A percentile compares a stretch with the other conserved stretches of the same genome.
These are phyloP conservation scores for Kwoniella pini DNA, from an alignment of 768 basidiomycete genomes.

Conservation along the genomic window DNA sequence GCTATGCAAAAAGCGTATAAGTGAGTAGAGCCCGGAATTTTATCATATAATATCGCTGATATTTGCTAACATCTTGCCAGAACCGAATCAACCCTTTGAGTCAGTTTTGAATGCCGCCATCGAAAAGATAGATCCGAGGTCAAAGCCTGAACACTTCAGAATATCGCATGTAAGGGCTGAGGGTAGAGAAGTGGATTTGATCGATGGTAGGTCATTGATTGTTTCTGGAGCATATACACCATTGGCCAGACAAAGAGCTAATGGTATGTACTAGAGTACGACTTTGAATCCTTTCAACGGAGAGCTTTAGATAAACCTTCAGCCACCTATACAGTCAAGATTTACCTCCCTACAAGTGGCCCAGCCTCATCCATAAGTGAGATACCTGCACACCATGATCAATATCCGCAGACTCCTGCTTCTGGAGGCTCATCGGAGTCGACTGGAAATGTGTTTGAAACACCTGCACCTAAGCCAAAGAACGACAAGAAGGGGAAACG, in stretches of 20 bases:
- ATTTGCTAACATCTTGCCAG: not conserved
- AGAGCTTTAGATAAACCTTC: conserved; percentile 11
- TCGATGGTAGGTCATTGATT: conserved; percentile 27
- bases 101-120: not conserved
- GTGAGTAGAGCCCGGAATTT: too few species aligned
- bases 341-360: conserved; percentile 8
- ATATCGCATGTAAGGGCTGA: conserved; percentile 27
- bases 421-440: not conserved
- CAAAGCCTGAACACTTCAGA: conserved; percentile 12
- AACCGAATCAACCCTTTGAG: not conserved
- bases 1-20: not conserved
- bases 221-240: not conserved
- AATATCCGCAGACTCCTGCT: conserved; percentile 3
- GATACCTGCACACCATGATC: not conserved
- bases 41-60: too few species aligned
- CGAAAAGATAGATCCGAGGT: conserved; percentile 7
- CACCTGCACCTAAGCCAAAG: not conserved
- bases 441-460: conserved; percentile 1
- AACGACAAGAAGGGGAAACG: conserved; percentile 17
- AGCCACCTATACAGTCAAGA: conserved; percentile 5
- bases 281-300: conserved; percentile 13
- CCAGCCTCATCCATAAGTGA: not conserved
- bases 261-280: conserved; percentile 14
- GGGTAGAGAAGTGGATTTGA: conserved; percentile 31
- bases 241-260: not conserved